Base-by-base conservation (phyloP, 257 asterid species). In the Scutellaria barbata region DNA sequence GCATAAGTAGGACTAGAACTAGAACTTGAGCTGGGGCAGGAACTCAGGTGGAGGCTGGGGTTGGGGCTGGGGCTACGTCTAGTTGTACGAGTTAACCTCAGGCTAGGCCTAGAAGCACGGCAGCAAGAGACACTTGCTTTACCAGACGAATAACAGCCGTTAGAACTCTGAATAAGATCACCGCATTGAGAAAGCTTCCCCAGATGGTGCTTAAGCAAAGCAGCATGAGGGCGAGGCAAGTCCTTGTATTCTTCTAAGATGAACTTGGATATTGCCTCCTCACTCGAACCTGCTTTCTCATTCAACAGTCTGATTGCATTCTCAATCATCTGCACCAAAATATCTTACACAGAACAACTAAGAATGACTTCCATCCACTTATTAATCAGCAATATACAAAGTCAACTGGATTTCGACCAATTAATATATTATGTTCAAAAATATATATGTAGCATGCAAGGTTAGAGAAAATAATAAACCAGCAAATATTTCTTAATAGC, bases 281-380 rank as follows among this genome's bases (percentile, higher is more conserved):
- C 84, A 3, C 68, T 75, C 0, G 89, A 86, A 64, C 88, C 92
- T 4, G 80, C 77, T 40, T 74, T 63, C 74, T 77, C 88, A 71
- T 70, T 75, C 83, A 88, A 81, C 54, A 73, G 68, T 67, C 30
- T 62, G 57, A 90, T 67, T 5, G 96, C 92, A 57, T 77, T 76
- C 68, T 85, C 81, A 73, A 90, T 84, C 96, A 90, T 90, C 92
- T 88, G 76, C 68, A 76, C n/a, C 73, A 68, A 62, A 73, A 45
- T 40, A 59, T 53, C 42, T 42, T 17, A 37, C 48, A 3, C 7
- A 7, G 53, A 25, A 18, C 10, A 16, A 14, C 37, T 30, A n/a
- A n/a, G n/a, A n/a, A n/a, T n/a, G n/a, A n/a, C n/a, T n/a, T 3
- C 72, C 35, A 16, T 22, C 14, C 51, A 62, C 47, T 12, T 20